Conservation (phyloP, 257 asterid species). For the Sherardia arvensis region DNA sequence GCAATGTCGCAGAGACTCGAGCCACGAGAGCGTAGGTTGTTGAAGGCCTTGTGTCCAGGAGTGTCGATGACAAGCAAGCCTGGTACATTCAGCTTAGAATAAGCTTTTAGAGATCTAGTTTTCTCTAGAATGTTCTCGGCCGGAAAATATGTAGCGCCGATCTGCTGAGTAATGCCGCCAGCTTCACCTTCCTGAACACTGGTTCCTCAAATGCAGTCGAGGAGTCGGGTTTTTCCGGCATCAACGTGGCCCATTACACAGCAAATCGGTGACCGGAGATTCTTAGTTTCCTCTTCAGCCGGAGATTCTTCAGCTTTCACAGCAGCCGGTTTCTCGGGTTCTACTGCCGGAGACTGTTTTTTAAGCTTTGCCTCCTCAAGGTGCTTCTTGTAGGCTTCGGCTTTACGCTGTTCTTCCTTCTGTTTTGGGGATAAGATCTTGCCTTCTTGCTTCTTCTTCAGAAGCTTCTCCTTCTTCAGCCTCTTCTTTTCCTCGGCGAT, state of each 20-base stretch:
- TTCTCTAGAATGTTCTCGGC: slow-evolving; percentile 90
- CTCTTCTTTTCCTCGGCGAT: slow-evolving; percentile 80
- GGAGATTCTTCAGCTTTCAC: slow-evolving; percentile 47
- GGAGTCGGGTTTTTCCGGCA: slow-evolving; percentile 92
- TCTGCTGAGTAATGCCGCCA: slow-evolving; percentile 97
- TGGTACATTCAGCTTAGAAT: slow-evolving; percentile 87
- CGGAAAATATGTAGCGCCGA: slow-evolving; percentile 96
- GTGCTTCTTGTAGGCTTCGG: slow-evolving; percentile 78
- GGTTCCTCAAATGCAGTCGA: slow-evolving; percentile 92
- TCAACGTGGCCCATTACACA: slow-evolving; percentile 99
- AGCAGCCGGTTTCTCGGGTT: slow-evolving; percentile 39
- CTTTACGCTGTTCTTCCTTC: slow-evolving; percentile 81
- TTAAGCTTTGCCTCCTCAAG: slow-evolving; percentile 43
- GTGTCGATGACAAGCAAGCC: slow-evolving; percentile 94
- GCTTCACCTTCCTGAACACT: slow-evolving; percentile 99
- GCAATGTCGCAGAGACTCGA: slow-evolving; percentile 95
- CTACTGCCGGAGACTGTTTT: too few species aligned
- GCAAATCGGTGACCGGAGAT: slow-evolving; percentile 88
- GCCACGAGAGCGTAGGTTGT: slow-evolving; percentile 85
- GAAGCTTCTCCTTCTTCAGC: slow-evolving; percentile 69
- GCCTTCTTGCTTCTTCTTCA: slow-evolving; percentile 80
- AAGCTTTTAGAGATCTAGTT: slow-evolving; percentile 87
- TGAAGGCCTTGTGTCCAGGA: slow-evolving; percentile 95
- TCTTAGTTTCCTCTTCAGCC: slow-evolving; percentile 10
- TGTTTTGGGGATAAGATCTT: slow-evolving; percentile 76